Conservation (phyloP, 306 rosid species). For the Sicyos baderoa region DNA sequence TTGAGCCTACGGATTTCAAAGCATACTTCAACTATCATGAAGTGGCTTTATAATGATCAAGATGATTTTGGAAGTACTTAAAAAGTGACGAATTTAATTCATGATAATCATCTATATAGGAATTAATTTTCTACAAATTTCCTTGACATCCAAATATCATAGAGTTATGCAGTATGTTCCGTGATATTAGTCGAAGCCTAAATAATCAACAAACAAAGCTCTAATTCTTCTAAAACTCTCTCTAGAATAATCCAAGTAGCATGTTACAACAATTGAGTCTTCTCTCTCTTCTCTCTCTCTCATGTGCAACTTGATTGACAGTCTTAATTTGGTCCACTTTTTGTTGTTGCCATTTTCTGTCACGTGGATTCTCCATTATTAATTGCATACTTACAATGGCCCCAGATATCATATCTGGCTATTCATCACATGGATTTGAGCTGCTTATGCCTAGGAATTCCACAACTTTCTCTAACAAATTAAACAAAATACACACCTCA, state of each 20-base stretch:
- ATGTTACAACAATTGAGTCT: background rate
- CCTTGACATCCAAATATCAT: too few relatives aligned
- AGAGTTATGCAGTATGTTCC: too few relatives aligned
- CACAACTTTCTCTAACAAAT: background rate
- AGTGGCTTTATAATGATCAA: too few relatives aligned
- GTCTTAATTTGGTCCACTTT: background rate
- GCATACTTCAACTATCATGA: too few relatives aligned
- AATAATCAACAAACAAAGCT: too few relatives aligned
- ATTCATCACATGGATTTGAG: constrained; percentile 1
- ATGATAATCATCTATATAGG: too few relatives aligned
- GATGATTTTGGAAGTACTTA: too few relatives aligned
- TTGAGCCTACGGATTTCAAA: too few relatives aligned
- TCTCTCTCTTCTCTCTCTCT: background rate
- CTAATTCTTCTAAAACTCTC: background rate
- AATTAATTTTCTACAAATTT: too few relatives aligned
- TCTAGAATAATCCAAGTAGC: background rate
- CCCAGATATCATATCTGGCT: background rate
- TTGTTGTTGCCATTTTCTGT: background rate
- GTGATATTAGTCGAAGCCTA: too few relatives aligned
- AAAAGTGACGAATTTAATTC: too few relatives aligned
- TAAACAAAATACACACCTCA: too few relatives aligned
- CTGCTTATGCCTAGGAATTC: background rate
- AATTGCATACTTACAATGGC: background rate
- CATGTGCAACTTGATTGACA: background rate
- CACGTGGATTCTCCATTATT: constrained; percentile 3